phyloP scores from a whole-genome alignment of 2,329 filamentous ascomycete genomes.

The Ascochyta viciae-villosae region DNA sequence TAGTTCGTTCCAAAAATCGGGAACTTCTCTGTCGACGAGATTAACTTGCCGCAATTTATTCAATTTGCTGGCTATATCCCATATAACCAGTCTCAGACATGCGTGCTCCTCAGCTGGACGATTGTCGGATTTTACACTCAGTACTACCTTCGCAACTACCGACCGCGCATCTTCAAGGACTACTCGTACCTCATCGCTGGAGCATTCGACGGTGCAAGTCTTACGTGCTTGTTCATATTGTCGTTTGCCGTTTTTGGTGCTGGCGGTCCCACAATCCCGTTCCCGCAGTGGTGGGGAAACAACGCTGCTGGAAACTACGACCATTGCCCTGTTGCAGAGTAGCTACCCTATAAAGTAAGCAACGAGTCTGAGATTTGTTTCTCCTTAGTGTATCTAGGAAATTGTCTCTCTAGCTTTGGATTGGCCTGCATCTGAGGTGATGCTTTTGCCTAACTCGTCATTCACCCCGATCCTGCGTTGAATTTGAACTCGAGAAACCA shows the following conservation, averaged over 20 bases:
- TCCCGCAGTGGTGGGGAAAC: constrained; percentile 26
- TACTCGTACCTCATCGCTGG: constrained; percentile 26
- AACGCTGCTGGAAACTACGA: constrained; percentile 24
- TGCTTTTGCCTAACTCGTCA: no score
- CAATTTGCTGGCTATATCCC: constrained; percentile 23
- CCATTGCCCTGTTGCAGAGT: constrained; percentile 21
- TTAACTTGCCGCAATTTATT: constrained; percentile 26
- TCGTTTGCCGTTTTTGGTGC: constrained; percentile 25
- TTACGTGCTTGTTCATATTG: constrained; percentile 23
- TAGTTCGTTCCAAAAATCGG: constrained; percentile 22
- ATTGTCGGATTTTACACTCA: constrained; percentile 23
- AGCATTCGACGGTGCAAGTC: constrained; percentile 23
- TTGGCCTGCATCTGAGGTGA: no score
- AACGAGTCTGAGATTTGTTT: no score
- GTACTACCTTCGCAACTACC: constrained; percentile 26
- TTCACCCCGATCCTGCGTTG: no score
- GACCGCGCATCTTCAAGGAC: constrained; percentile 26
- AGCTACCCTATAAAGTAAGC: not conserved
- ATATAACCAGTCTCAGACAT: constrained; percentile 24
- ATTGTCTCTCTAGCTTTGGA: no score
- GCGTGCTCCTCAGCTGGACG: constrained; percentile 22
- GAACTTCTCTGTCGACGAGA: constrained; percentile 20
- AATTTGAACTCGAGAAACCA: no score
- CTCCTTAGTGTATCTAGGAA: no score
- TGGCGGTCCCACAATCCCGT: constrained; percentile 16